Evolutionary conservation across 139 green algal species (phyloP).

Genomic region (Chlorella sp.): DNA sequence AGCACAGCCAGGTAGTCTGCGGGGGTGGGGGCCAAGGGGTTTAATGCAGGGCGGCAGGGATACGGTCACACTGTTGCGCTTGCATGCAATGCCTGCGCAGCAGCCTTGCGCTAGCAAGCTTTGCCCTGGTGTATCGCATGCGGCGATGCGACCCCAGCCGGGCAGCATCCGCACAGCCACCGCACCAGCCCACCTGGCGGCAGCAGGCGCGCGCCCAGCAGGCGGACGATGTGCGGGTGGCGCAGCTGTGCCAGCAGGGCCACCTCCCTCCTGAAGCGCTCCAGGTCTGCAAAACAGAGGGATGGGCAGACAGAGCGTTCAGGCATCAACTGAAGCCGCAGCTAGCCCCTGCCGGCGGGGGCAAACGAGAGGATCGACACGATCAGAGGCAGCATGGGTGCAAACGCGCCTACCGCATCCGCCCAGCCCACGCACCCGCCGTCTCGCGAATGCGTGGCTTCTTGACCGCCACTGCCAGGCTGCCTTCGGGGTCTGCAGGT

Average conservation of each 20-base stretch:
- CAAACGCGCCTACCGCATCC: background rate
- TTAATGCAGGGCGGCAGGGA: background rate
- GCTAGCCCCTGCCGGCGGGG: too few relatives aligned
- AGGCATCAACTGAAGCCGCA: too few relatives aligned
- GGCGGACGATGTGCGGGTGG: conserved; percentile 54
- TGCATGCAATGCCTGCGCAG: too few relatives aligned
- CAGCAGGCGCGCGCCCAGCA: conserved; percentile 70
- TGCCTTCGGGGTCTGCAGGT: background rate
- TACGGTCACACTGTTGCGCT: too few relatives aligned
- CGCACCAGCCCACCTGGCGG: conserved; percentile 73
- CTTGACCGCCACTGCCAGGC: conserved; percentile 80
- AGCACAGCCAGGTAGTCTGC: conserved; percentile 72
- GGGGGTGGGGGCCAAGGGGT: background rate
- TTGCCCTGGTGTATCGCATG: too few relatives aligned
- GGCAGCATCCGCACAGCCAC: background rate
- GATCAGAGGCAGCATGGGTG: too few relatives aligned
- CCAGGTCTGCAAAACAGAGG: conserved; percentile 63
- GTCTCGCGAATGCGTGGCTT: conserved; percentile 58
- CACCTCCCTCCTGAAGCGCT: conserved; percentile 77
- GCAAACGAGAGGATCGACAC: too few relatives aligned
- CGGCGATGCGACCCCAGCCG: background rate
- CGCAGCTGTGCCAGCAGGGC: conserved; percentile 61
- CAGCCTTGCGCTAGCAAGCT: too few relatives aligned
- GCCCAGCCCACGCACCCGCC: background rate
- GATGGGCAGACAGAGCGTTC: too few relatives aligned